These are phyloP conservation scores for Elaeis guineensis DNA, from an alignment of 176 grass and related monocot species.

Conservation along the genomic window DNA sequence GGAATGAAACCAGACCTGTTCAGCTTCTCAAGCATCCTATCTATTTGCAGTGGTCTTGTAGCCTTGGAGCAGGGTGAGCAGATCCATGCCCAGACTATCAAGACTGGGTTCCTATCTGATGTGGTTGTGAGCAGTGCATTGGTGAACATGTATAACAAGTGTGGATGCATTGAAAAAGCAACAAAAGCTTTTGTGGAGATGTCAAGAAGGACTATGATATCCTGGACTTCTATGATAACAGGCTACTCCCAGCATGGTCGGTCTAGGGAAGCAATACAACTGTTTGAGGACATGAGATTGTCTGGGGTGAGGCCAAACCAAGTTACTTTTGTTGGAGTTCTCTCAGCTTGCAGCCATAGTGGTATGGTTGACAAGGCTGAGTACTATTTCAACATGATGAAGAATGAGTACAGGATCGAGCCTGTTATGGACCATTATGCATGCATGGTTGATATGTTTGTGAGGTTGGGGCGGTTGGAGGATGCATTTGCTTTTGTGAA, in stretches of 20 bases:
- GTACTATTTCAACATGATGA: conserved; percentile 69
- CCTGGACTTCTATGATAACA: conserved; percentile 88
- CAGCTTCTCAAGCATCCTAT: conserved; percentile 73
- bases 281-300: conserved; percentile 80
- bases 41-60: conserved; percentile 63
- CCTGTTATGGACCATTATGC: conserved; percentile 66
- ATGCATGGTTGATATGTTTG: conserved; percentile 84
- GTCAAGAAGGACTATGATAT: conserved; percentile 51
- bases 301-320: conserved; percentile 57
- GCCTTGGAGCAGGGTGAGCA: conserved; percentile 71
- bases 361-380: conserved; percentile 60
- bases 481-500: conserved; percentile 71
- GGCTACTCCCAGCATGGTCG: conserved; percentile 73
- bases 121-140: conserved; percentile 70
- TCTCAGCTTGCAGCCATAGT: conserved; percentile 79
- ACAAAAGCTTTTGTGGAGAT: conserved; percentile 73
- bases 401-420: conserved; percentile 52
- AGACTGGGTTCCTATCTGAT: conserved; percentile 65
- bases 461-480: conserved; percentile 50
- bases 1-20: conserved; percentile 53
- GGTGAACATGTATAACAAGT: conserved; percentile 92
- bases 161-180: conserved; percentile 49
- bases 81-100: conserved; percentile 71
- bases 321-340: conserved; percentile 71
- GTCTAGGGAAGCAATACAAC: conserved; percentile 55